These are phyloP conservation scores for Penicillium paradoxum DNA, from an alignment of 495 filamentous ascomycete species.

Conservation along the genomic window DNA sequence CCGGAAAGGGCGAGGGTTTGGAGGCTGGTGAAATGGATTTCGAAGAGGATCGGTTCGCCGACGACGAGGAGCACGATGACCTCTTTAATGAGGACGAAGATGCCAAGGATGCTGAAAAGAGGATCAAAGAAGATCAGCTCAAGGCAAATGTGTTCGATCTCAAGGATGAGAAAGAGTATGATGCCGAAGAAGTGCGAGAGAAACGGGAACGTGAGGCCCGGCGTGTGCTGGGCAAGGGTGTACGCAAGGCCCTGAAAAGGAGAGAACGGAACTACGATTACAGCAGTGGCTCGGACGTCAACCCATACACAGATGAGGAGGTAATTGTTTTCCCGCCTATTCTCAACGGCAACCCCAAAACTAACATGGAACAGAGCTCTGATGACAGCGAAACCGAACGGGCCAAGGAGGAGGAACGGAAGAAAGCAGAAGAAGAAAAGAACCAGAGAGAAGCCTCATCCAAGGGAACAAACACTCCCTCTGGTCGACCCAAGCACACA, in stretches of 20 bases:
- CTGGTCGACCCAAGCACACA: conserved; percentile 50
- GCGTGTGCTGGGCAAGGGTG: conserved; percentile 65
- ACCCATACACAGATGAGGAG: conserved; percentile 66
- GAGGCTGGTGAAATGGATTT: conserved; percentile 58
- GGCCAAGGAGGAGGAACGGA: conserved; percentile 63
- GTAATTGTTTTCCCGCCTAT: conserved; percentile 16
- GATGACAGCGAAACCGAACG: conserved; percentile 48
- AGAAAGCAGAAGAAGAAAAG: conserved; percentile 62
- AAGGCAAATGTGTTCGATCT: conserved; percentile 81
- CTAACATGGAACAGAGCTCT: conserved; percentile 29
- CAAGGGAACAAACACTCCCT: conserved; percentile 72
- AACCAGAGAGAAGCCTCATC: conserved; percentile 52
- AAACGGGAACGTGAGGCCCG: conserved; percentile 62
- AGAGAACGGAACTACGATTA: conserved; percentile 83
- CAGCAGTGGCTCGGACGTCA: conserved; percentile 64
- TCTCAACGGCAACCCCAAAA: too few relatives aligned
- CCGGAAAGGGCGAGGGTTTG: conserved; percentile 43
- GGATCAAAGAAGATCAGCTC: conserved; percentile 82
- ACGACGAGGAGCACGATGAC: conserved; percentile 82
- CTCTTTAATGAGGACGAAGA: conserved; percentile 85
- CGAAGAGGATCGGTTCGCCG: conserved; percentile 65
- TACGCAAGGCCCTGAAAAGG: conserved; percentile 73
- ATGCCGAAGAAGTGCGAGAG: conserved; percentile 68
- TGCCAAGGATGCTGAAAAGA: conserved; percentile 75
- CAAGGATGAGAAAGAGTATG: conserved; percentile 80